Percentiles rank a stretch among this genome's conserved stretches.
These are phyloP conservation scores for Verticillium albo-atrum DNA, from an alignment of 2,329 filamentous ascomycete genomes.

Conservation along the genomic window DNA sequence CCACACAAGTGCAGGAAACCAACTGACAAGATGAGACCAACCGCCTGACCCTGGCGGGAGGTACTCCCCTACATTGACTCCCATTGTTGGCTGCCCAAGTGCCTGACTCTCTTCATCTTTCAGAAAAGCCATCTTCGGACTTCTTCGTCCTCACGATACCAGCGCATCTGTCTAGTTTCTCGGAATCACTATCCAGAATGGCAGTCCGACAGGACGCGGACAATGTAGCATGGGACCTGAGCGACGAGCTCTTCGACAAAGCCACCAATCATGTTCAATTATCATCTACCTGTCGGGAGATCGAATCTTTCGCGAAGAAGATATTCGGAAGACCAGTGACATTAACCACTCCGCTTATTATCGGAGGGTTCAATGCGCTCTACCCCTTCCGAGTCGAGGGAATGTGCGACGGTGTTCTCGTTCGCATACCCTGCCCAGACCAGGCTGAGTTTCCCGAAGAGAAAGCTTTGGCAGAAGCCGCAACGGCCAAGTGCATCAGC, in stretches of 20 bases:
- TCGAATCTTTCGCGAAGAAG: background rate
- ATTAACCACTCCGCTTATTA: background rate
- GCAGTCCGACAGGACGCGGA: constrained; percentile 6
- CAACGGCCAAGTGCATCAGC: constrained; percentile 6
- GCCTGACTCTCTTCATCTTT: no score
- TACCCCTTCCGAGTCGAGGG: constrained; percentile 17
- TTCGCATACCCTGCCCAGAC: background rate
- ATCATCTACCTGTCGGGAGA: background rate
- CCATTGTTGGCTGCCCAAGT: no score
- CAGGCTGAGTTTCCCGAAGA: background rate
- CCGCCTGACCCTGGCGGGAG: no score
- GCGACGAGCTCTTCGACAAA: constrained; percentile 11
- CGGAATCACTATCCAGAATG: background rate
- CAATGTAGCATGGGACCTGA: constrained; percentile 22
- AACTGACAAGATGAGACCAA: no score
- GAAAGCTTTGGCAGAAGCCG: constrained; percentile 10
- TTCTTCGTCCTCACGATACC: no score
- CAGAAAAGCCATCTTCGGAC: no score
- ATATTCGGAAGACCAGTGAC: background rate
- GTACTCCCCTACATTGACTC: no score
- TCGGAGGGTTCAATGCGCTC: constrained; percentile 23
- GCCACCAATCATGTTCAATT: background rate
- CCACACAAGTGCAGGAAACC: no score
- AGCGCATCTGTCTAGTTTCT: no score
- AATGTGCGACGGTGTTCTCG: constrained; percentile 7